Evolutionary conservation across 83 land plant species (phyloP), one percentile per base, ranked within the genome.

Genomic region (Picea abies): DNA sequence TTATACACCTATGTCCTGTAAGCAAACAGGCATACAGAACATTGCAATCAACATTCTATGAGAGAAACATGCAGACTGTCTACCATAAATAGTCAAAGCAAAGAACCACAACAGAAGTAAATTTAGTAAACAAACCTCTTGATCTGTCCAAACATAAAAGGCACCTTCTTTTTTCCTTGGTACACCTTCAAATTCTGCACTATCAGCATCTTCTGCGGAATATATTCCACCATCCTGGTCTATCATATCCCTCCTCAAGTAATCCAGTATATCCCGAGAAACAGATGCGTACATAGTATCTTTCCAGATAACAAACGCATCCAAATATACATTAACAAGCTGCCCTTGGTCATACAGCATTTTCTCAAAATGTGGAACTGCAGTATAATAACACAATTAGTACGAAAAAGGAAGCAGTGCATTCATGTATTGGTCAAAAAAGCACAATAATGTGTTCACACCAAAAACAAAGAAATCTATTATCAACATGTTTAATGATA

Each of bases 291-390:
- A 93, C 63, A 86, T 76, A 11, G 82, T 44, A 79, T 96, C 96
- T 80, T 88, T 92, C 15, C 93, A 86, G 66, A 92, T 87, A 9
- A 84, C 82, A 68, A 93, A 96, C 10, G 90, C 87, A 88, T 98
- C 99, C 63, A 98, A 77, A 82, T 94, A 96, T 56, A 88, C 97
- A 87, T 93, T 93, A 76, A 85, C 97, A 62, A 98, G 90, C 80
- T 98, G 99, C n/a, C 95, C 99, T 80, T 98, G 99, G 85, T 98
- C 99, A 85, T 98, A 98, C 80, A 98, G 81, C 99, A 98, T 98
- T 85, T 98, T 98, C 83, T 98, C 99, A 88, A 98, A 98, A 85
- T 98, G 99, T 5, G 99, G 99, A 81, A 98, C 99, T 98, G 95
- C 88, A 85, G 80, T 52, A 52, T 12, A 52, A 52, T 52, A 52